These are phyloP conservation scores for Breviolum minutum DNA, from an alignment of 73 alveolate genomes.

Conservation along the genomic window DNA sequence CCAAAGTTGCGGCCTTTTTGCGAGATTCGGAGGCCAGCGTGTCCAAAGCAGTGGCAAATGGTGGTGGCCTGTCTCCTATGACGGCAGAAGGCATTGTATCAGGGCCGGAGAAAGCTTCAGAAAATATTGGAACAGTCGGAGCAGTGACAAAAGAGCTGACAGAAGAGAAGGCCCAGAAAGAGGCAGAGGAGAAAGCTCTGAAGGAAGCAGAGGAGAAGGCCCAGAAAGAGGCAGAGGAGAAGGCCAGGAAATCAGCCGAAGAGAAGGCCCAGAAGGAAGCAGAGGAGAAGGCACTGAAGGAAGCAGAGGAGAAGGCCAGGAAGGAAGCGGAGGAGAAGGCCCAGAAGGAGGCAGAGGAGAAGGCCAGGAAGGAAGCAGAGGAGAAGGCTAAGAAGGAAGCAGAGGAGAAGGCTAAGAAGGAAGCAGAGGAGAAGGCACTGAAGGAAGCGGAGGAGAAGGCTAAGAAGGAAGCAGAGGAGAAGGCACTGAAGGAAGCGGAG, in stretches of 20 bases:
- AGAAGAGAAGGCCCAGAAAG: constrained; percentile 59
- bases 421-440: background rate
- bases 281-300: constrained; percentile 20
- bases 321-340: constrained; percentile 66
- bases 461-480: constrained; percentile 12
- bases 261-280: constrained; percentile 63
- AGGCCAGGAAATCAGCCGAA: constrained; percentile 55
- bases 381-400: constrained; percentile 47
- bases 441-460: constrained; percentile 43
- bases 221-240: constrained; percentile 55
- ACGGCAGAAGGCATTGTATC: background rate
- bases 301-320: constrained; percentile 66
- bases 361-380: constrained; percentile 9
- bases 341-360: constrained; percentile 57
- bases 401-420: constrained; percentile 46
- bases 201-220: constrained; percentile 61
- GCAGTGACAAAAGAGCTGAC: constrained; percentile 38
- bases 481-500: constrained; percentile 41
- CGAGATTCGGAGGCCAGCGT: background rate
- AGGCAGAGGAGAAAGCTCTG: constrained; percentile 50
- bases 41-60: background rate
- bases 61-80: constrained; percentile 15
- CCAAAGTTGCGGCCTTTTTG: background rate
- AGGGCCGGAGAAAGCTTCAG: background rate
- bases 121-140: background rate